These are phyloP conservation scores for Mortierella sp. DNA, from an alignment of 371 early-diverging fungal species.

Conservation along the genomic window DNA sequence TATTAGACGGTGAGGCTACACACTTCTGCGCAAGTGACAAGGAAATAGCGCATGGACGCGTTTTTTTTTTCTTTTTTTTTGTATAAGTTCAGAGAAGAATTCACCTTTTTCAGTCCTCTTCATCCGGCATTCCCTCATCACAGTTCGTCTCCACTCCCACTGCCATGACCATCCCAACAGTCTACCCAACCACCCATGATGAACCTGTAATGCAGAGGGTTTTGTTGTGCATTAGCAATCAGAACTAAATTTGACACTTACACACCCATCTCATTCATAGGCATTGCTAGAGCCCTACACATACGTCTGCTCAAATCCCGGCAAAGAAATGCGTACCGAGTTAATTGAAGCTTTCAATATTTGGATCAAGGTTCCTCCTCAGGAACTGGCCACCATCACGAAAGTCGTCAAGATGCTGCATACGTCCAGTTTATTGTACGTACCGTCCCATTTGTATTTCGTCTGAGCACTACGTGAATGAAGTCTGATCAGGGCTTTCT, in stretches of 20 bases:
- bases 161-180: constrained; percentile 35
- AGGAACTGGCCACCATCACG: constrained; percentile 75
- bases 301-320: constrained; percentile 85
- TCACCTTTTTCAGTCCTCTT: too few relatives aligned
- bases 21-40: too few relatives aligned
- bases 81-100: too few relatives aligned
- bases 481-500: background rate
- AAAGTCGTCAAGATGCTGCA: constrained; percentile 95
- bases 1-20: too few relatives aligned
- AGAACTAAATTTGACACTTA: too few relatives aligned
- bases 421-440: constrained; percentile 90
- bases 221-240: too few relatives aligned
- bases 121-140: too few relatives aligned
- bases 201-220: too few relatives aligned
- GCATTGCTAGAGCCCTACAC: constrained; percentile 82
- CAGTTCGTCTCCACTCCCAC: too few relatives aligned
- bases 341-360: constrained; percentile 90
- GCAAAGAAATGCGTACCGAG: constrained; percentile 91
- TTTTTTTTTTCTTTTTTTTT: too few relatives aligned
- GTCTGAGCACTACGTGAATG: background rate
- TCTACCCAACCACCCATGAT: constrained; percentile 38
- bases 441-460: background rate
- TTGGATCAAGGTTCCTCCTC: constrained; percentile 85
- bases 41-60: too few relatives aligned
- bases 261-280: too few relatives aligned